Evolutionary conservation across 805 yeast genomes (phyloP), one percentile per base, ranked within the genome.

Genomic region (Myxozyma vanderwaltii): DNA sequence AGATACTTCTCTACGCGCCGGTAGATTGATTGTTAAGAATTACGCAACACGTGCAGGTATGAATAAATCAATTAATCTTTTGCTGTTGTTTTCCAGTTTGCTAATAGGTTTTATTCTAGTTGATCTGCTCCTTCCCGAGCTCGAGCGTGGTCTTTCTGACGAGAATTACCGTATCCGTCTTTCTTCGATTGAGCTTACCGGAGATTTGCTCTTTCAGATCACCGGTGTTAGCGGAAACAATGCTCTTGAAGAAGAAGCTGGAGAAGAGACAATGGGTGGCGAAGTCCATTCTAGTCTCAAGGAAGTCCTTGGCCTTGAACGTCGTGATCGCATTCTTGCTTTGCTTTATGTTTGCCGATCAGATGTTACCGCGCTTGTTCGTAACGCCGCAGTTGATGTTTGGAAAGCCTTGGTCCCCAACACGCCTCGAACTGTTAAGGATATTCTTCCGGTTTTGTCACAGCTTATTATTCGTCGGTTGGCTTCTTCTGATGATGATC

Each of bases 391-490:
- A 12, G 83, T 89, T 60, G 97, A 94, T 68, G 90, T 94, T 48
- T 94, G 99, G 99, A 91, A 91, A 76, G 90, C 96, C 0, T 79
- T 94, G 70, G 97, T 94, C 52, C 88, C 96, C 49, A 94, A 94
- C 72, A 94, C 99, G 23, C 98, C 99, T 44, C 85, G 88, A 70
- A 89, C 96, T 2, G 87, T 94, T 48, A 92, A 89, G 77, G 97
- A 91, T 72, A 90, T 94, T 62, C 75, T 94, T 63, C 95, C 97
- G 31, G 79, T 90, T 4, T 82, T 94, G 64, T 88, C 94, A 4
- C 81, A 81, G 60, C 81, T 89, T 68, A 85, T 94, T 69, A 89
- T 94, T 59, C 82, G 86, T 66, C 82, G 90, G 69, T 79, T 94
- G 72, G 96, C 97, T 0, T 85, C 91, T n/a, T 71, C 86, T 7